A percentile compares a stretch with the other conserved stretches of the same genome.
phyloP scores from a whole-genome alignment of 2,329 filamentous ascomycete species.

The Aspergillus sojae region DNA sequence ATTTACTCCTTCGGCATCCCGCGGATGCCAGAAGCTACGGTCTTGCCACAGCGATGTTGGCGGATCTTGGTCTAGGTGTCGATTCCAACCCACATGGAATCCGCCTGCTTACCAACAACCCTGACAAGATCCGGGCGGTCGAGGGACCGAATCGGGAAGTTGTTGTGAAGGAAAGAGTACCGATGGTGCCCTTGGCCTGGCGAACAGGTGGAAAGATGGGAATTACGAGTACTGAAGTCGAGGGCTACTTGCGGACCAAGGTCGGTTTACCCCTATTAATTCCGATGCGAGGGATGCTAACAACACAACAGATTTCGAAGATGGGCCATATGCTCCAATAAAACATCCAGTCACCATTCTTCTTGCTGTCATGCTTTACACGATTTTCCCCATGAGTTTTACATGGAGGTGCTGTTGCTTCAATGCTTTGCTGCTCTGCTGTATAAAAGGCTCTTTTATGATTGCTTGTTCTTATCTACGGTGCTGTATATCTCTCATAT shows the following conservation, averaged over 20 bases:
- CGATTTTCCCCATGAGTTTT: background rate
- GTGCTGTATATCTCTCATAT: conserved; percentile 4
- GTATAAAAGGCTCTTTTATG: background rate
- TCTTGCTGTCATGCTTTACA: background rate
- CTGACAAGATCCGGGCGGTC: conserved; percentile 92
- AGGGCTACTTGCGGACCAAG: conserved; percentile 94
- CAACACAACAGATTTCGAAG: conserved; percentile 68
- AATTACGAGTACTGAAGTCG: conserved; percentile 83
- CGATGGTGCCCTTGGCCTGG: conserved; percentile 96
- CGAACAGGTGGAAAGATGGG: conserved; percentile 75
- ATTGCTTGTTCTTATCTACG: conserved; percentile 5
- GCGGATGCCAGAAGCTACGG: conserved; percentile 95
- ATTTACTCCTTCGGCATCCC: conserved; percentile 84
- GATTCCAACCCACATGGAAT: conserved; percentile 65
- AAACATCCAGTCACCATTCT: conserved; percentile 13
- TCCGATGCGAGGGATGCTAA: conserved; percentile 8
- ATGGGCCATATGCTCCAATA: conserved; percentile 75
- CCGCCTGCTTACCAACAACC: conserved; percentile 90
- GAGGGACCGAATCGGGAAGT: conserved; percentile 90
- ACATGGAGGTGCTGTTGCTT: background rate
- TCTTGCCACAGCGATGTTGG: conserved; percentile 90
- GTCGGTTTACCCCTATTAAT: conserved; percentile 51
- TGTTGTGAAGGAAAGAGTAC: conserved; percentile 82
- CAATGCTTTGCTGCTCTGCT: background rate
- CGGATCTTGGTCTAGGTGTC: conserved; percentile 73